Evolutionary conservation across 208 protist species (phyloP), one percentile per base, ranked within the genome.

Genomic region (Porcisia hertigi): DNA sequence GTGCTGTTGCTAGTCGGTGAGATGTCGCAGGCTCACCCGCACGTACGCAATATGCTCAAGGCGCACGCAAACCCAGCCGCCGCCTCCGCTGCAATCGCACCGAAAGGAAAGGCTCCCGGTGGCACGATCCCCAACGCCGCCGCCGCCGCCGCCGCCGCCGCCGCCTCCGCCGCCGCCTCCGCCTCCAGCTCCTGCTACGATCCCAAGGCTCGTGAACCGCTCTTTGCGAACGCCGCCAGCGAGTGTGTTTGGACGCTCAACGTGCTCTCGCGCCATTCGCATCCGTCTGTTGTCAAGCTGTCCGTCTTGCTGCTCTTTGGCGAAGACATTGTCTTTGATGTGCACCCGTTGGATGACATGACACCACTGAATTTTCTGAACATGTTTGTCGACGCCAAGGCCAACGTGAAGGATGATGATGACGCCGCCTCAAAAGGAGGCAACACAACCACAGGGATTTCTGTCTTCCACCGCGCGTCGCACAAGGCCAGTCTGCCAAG

Each of bases 271-370:
- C 90, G 88, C 45, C 95, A 98, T 85, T 91, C 86, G 34, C 95
- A 98, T 85, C 95, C 95, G 7, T 95, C 93, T 2, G 93, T 98
- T 16, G 92, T 95, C 58, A 92, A 92, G 82, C 86, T 98, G 18
- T 92, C 95, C 5, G 85, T 96, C 47, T 82, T 95, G 78, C 81
- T 98, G 11, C 81, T 96, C 55, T 94, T 96, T 72, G 86, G 89
- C 54, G 91, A 98, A 76, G 91, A 96, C 54, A 90, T 96, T 64
- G 86, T 95, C 67, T 96, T 96, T 77, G 92, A 96, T 74, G 85
- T 86, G 55, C 92, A 98, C 77, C 94, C 94, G 20, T 85, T 98
- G n/a, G 94, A 98, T 73, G 94, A 97, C 75, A 92, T 98, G 79
- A 96, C 92, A 0, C 73, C 90, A 57, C 71, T 85, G 36, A 96